phyloP scores from a whole-genome alignment of 352 stramenopile species.

The Globisporangium nodosum region DNA sequence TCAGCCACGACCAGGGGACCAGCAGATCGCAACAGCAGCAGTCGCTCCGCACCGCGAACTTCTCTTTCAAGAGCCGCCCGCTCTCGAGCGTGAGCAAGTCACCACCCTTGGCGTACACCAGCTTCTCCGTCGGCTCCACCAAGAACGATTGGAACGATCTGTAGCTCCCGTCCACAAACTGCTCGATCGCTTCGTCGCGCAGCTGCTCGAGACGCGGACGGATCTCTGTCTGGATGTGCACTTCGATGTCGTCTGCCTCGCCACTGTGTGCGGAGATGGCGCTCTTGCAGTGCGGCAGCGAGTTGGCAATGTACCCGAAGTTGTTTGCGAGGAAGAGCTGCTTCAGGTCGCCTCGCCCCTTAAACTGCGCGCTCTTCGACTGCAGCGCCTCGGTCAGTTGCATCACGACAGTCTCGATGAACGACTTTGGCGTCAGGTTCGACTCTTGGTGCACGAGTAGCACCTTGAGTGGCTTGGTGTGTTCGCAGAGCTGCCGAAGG shows the following conservation, averaged over 20 bases:
- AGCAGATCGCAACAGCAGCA: neutral
- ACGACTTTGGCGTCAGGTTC: constrained; percentile 38
- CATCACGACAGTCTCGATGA: constrained; percentile 59
- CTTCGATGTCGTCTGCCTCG: constrained; percentile 40
- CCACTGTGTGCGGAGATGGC: constrained; percentile 7
- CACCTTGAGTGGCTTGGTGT: constrained; percentile 49
- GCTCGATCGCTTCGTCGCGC: constrained; percentile 72
- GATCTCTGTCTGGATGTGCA: constrained; percentile 58
- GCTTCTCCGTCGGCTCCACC: constrained; percentile 74
- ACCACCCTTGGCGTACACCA: constrained; percentile 84
- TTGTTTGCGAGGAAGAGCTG: constrained; percentile 94
- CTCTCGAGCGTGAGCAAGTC: constrained; percentile 87
- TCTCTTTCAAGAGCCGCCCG: constrained; percentile 89
- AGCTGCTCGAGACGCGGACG: constrained; percentile 81
- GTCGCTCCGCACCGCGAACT: constrained; percentile 65
- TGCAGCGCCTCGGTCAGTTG: constrained; percentile 61
- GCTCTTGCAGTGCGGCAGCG: constrained; percentile 45
- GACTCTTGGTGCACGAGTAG: constrained; percentile 48
- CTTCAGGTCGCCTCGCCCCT: constrained; percentile 52
- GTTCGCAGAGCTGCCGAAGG: constrained; percentile 64
- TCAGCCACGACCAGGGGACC: neutral
- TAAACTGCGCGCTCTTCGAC: constrained; percentile 42
- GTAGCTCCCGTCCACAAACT: constrained; percentile 84
- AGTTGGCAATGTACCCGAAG: constrained; percentile 85
- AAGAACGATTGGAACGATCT: constrained; percentile 51